Conservation (phyloP, 768 basidiomycete species). For the Suillus brevipes region DNA sequence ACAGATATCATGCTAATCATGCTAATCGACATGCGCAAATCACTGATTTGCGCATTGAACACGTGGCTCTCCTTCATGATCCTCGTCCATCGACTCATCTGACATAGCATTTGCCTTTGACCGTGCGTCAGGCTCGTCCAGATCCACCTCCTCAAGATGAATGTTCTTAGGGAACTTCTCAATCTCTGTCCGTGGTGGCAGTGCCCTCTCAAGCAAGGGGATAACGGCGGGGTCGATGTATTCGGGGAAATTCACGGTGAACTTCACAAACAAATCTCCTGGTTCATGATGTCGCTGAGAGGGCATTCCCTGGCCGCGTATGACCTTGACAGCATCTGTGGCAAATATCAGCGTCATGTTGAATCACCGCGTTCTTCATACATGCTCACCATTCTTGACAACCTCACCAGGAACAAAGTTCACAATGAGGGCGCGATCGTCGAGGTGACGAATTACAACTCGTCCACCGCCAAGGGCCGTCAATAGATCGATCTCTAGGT, state of each 20-base stretch:
- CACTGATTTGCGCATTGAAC: conserved; percentile 96
- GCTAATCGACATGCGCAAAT: conserved; percentile 17
- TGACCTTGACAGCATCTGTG: conserved; percentile 84
- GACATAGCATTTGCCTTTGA: conserved; percentile 47
- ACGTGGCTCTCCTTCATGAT: conserved; percentile 79
- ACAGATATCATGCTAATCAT: conserved; percentile 12
- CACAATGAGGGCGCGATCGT: conserved; percentile 86
- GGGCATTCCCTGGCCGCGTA: conserved; percentile 97
- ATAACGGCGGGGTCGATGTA: conserved; percentile 65
- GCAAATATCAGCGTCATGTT: not conserved
- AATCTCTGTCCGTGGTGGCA: conserved; percentile 73
- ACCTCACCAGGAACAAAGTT: conserved; percentile 87
- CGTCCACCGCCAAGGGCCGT: conserved; percentile 92
- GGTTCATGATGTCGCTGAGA: conserved; percentile 96
- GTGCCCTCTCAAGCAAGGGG: conserved; percentile 76
- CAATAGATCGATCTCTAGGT: conserved; percentile 90
- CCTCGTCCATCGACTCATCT: conserved; percentile 92
- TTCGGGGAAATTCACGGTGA: conserved; percentile 90
- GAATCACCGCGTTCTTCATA: not conserved
- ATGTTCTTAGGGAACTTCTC: conserved; percentile 68
- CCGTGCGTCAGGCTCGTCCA: conserved; percentile 73
- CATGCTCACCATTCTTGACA: conserved; percentile 80
- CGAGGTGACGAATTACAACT: conserved; percentile 88
- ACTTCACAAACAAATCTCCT: conserved; percentile 88
- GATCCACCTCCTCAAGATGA: conserved; percentile 78